phyloP scores from a whole-genome alignment of 1,284 basidiomycete genomes.

The Rugosomyces carneus region DNA sequence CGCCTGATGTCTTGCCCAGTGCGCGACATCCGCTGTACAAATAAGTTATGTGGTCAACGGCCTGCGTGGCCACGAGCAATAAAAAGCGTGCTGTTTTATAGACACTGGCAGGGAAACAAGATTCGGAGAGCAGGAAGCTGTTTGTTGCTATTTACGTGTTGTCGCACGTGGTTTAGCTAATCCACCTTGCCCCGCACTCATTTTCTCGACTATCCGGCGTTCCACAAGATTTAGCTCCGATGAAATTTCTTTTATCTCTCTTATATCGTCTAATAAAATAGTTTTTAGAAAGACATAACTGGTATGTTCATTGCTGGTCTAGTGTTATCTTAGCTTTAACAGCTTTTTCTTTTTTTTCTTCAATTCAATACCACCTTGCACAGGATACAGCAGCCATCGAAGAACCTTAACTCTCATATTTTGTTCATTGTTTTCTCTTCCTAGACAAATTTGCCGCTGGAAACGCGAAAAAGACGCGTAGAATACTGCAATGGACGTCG shows the following conservation, averaged over 20 bases:
- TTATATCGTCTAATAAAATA: background rate
- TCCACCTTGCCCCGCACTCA: background rate
- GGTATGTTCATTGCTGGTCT: background rate
- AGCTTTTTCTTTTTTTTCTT: background rate
- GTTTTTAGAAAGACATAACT: background rate
- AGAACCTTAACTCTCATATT: background rate
- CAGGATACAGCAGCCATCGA: constrained; percentile 3
- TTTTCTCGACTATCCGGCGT: background rate
- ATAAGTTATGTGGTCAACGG: constrained; percentile 1
- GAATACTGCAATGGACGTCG: constrained; percentile 8
- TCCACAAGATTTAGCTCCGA: background rate
- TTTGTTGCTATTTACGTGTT: background rate
- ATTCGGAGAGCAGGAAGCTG: background rate
- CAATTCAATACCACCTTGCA: background rate
- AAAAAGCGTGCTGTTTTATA: background rate
- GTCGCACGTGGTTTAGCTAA: constrained; percentile 1
- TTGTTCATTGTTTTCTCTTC: background rate
- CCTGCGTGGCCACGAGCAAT: constrained; percentile 4
- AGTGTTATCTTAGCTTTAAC: background rate
- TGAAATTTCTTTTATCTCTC: background rate
- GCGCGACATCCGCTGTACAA: constrained; percentile 7
- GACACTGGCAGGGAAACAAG: no score
- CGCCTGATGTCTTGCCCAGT: constrained; percentile 1
- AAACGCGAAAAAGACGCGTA: constrained; percentile 11
- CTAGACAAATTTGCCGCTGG: no score